phyloP scores from a whole-genome alignment of 805 yeast species.

The Kodamaea kaohsiungensis region DNA sequence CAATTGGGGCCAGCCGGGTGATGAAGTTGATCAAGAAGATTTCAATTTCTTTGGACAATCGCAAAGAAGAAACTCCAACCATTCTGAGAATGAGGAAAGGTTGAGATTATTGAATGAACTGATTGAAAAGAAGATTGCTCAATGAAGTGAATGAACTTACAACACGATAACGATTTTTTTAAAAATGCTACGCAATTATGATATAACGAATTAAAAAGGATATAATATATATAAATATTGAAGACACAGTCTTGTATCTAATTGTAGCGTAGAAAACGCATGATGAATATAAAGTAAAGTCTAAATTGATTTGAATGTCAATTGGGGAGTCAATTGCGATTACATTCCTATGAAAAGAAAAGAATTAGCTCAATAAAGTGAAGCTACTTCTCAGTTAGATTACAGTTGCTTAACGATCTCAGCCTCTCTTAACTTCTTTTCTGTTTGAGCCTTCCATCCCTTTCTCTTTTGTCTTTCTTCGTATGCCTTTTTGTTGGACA shows the following conservation, averaged over 20 bases:
- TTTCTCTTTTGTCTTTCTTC: slow-evolving; percentile 86
- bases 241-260: background rate
- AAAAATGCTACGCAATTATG: slow-evolving; percentile 1
- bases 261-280: background rate
- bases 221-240: background rate
- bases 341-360: too few relatives aligned
- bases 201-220: background rate
- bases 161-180: background rate
- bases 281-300: background rate
- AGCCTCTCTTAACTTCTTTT: slow-evolving; percentile 26
- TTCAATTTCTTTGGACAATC: slow-evolving; percentile 21
- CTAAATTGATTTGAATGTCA: background rate
- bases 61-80: slow-evolving; percentile 43
- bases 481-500: slow-evolving; percentile 64
- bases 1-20: slow-evolving; percentile 86
- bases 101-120: slow-evolving; percentile 23
- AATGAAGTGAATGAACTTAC: background rate
- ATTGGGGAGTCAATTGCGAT: background rate
- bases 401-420: slow-evolving; percentile 14
- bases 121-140: slow-evolving; percentile 17
- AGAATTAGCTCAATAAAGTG: too few relatives aligned
- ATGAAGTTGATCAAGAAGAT: slow-evolving; percentile 65
- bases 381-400: background rate
- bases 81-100: slow-evolving; percentile 31
- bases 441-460: slow-evolving; percentile 70